phyloP scores from a whole-genome alignment of 805 yeast genomes.

The Naumovozyma castellii region DNA sequence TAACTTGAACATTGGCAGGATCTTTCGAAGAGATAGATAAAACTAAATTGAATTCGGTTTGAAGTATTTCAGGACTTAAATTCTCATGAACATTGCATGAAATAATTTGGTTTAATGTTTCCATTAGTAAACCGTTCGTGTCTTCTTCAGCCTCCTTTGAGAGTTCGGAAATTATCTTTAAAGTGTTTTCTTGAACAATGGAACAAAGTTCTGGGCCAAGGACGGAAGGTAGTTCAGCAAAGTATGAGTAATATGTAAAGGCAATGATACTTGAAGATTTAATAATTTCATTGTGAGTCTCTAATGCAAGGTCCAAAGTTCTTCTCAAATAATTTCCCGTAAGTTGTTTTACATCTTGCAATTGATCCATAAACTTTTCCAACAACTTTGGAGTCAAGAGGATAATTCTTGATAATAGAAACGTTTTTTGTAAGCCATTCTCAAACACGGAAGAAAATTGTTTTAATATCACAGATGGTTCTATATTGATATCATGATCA shows the following conservation, averaged over 20 bases:
- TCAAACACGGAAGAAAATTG: slow-evolving; percentile 6
- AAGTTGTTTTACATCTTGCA: slow-evolving; percentile 27
- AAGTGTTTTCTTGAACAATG: slow-evolving; percentile 17
- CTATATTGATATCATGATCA: slow-evolving; percentile 4
- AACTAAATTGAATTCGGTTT: slow-evolving; percentile 42
- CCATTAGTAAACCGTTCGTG: slow-evolving; percentile 62
- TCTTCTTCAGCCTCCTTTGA: slow-evolving; percentile 67
- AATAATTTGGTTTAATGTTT: slow-evolving; percentile 43
- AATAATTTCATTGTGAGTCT: slow-evolving; percentile 25
- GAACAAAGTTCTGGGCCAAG: slow-evolving; percentile 14
- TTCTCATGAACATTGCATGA: slow-evolving; percentile 36
- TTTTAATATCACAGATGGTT: background rate
- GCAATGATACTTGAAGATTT: slow-evolving; percentile 38
- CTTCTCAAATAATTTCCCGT: slow-evolving; percentile 24
- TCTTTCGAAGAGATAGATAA: slow-evolving; percentile 61
- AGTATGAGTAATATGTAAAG: slow-evolving; percentile 40
- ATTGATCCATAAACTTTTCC: slow-evolving; percentile 37
- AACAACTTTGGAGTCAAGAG: slow-evolving; percentile 48
- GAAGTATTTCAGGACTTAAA: slow-evolving; percentile 20
- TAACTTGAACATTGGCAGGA: slow-evolving; percentile 63
- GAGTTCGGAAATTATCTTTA: slow-evolving; percentile 37
- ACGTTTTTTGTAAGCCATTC: slow-evolving; percentile 19
- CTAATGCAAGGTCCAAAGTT: slow-evolving; percentile 18
- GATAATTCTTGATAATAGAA: slow-evolving; percentile 42
- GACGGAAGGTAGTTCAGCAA: slow-evolving; percentile 27